phyloP scores from a whole-genome alignment of 1,284 basidiomycete genomes.

The Leccinum subspadiceum region DNA sequence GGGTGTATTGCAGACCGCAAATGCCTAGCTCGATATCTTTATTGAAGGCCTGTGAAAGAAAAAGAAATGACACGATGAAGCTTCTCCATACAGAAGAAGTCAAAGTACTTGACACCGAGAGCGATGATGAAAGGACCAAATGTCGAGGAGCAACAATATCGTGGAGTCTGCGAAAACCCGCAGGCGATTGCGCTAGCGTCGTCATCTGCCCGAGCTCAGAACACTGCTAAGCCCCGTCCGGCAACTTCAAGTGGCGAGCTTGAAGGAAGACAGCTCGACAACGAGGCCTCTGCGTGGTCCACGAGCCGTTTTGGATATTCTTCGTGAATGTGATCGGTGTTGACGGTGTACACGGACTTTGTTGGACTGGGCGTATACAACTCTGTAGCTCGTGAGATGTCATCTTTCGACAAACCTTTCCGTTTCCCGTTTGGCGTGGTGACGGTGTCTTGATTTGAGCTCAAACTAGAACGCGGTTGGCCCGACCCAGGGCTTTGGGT shows the following conservation, averaged over 20 bases:
- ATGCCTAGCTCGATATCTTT: too few relatives aligned
- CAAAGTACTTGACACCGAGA: too few relatives aligned
- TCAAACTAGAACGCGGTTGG: slow-evolving; percentile 59
- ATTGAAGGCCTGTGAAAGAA: too few relatives aligned
- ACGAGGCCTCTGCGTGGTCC: slow-evolving; percentile 51
- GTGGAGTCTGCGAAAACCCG: too few relatives aligned
- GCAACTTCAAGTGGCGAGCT: slow-evolving; percentile 45
- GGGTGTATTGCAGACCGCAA: too few relatives aligned
- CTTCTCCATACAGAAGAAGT: too few relatives aligned
- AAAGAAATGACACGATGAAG: too few relatives aligned
- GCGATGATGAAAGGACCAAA: too few relatives aligned
- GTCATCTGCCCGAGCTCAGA: slow-evolving; percentile 69
- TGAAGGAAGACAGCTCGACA: slow-evolving; percentile 57
- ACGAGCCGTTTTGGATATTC: slow-evolving; percentile 39
- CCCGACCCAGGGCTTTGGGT: slow-evolving; percentile 24
- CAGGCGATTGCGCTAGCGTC: too few relatives aligned
- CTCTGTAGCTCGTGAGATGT: slow-evolving; percentile 55
- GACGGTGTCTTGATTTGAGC: slow-evolving; percentile 42
- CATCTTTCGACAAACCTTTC: slow-evolving; percentile 57
- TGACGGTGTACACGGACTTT: slow-evolving; percentile 47
- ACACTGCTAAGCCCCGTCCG: slow-evolving; percentile 35
- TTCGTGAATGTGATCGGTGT: slow-evolving; percentile 37
- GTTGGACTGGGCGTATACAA: slow-evolving; percentile 53
- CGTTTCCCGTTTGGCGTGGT: slow-evolving; percentile 38
- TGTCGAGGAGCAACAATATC: too few relatives aligned